These are phyloP conservation scores for Beauveria caledonica DNA, from an alignment of 2,329 filamentous ascomycete species.

Conservation along the genomic window DNA sequence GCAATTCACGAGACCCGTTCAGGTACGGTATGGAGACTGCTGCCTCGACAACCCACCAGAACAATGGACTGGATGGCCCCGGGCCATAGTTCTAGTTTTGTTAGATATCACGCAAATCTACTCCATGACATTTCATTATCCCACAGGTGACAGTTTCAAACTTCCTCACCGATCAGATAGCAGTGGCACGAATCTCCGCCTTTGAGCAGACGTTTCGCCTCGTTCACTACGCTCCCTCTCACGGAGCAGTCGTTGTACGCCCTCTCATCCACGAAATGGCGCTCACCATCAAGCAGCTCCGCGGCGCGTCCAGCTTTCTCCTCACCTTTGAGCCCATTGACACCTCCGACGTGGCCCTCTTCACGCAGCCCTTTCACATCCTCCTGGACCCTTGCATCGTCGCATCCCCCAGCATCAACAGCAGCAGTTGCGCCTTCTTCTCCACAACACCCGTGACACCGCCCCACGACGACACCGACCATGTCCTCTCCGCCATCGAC, in stretches of 20 bases:
- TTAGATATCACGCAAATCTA: neutral
- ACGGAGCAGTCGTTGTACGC: neutral
- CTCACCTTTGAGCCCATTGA: conserved; percentile 51
- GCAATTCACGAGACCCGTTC: neutral
- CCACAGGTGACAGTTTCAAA: neutral
- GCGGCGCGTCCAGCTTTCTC: conserved; percentile 57
- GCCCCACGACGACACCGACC: too few relatives aligned
- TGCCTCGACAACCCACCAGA: conserved; percentile 1
- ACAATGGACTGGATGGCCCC: neutral
- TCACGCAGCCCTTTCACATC: conserved; percentile 49
- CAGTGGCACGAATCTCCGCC: neutral
- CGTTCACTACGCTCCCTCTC: too few relatives aligned
- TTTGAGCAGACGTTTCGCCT: neutral
- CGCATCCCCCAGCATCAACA: conserved; percentile 47
- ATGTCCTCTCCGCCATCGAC: conserved; percentile 34
- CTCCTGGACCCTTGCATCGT: conserved; percentile 66
- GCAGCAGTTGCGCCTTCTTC: conserved; percentile 54
- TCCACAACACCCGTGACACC: conserved; percentile 27
- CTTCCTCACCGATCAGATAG: neutral
- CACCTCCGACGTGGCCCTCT: conserved; percentile 5
- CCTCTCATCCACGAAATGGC: conserved; percentile 40
- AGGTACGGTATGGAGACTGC: neutral
- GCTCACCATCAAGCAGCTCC: conserved; percentile 54
- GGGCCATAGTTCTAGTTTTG: neutral
- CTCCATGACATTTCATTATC: neutral